Conservation (phyloP, 192 early-diverging fungal species). For the Oehlia diaphana region DNA sequence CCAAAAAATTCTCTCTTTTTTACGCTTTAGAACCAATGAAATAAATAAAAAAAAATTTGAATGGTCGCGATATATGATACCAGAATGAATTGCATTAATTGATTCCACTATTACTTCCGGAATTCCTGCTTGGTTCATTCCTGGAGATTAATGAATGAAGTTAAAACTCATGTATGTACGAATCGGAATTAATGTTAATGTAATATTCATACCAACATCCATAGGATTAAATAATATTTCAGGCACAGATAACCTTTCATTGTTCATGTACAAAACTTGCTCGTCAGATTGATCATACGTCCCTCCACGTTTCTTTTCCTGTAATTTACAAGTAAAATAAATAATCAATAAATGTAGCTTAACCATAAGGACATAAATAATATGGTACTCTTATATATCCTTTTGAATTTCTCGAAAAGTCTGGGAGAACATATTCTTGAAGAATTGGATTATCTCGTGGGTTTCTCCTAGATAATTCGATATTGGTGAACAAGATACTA, state of each 20-base stretch:
- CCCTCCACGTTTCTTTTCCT: slow-evolving; percentile 27
- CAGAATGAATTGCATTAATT: slow-evolving; percentile 49
- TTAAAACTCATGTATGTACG: not conserved
- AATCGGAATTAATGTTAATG: slow-evolving; percentile 22
- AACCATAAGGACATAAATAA: not conserved
- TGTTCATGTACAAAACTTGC: slow-evolving; percentile 67
- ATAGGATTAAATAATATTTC: slow-evolving; percentile 74
- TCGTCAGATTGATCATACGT: slow-evolving; percentile 34
- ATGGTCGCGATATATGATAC: slow-evolving; percentile 31
- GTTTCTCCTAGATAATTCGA: slow-evolving; percentile 38
- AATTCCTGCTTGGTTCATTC: slow-evolving; percentile 65
- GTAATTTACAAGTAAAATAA: not conserved
- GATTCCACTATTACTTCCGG: slow-evolving; percentile 63
- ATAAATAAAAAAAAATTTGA: not conserved
- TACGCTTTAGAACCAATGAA: not conserved
- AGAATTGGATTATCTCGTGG: slow-evolving; percentile 50
- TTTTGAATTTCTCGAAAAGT: slow-evolving; percentile 50
- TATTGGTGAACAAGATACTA: not conserved
- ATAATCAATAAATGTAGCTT: not conserved
- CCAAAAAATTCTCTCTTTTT: not conserved
- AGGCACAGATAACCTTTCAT: slow-evolving; percentile 76
- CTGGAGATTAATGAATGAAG: not conserved
- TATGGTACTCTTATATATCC: slow-evolving; percentile 53
- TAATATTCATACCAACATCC: slow-evolving; percentile 60
- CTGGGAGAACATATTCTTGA: slow-evolving; percentile 69